Evolutionary conservation across 2,329 filamentous ascomycete genomes (phyloP).

Genomic region (Calonectria crousiana): DNA sequence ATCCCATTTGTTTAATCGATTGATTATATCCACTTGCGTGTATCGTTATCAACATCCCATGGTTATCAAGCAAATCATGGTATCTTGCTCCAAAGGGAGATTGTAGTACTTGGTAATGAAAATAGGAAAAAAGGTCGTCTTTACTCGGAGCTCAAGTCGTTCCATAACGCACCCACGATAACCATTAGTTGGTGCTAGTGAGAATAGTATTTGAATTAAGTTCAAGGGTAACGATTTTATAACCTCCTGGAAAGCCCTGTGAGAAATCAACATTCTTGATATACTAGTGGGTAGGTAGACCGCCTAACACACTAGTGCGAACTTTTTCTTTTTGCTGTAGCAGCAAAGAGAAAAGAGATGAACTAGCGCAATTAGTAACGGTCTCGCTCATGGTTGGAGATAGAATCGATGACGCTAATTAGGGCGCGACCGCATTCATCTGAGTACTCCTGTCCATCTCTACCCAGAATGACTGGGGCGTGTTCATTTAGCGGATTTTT

Average conservation of each 20-base stretch:
- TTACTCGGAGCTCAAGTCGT: no score
- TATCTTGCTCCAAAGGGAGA: not conserved
- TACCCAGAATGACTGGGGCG: not conserved
- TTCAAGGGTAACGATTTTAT: not conserved
- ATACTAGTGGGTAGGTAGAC: not conserved
- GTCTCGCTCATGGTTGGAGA: not conserved
- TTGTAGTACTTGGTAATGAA: not conserved
- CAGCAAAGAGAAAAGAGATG: not conserved
- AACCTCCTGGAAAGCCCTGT: not conserved
- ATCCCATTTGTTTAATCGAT: not conserved
- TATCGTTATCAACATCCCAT: not conserved
- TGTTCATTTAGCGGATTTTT: not conserved
- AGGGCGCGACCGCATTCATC: constrained; percentile 6
- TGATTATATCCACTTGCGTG: not conserved
- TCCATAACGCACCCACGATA: no score
- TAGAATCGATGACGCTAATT: not conserved
- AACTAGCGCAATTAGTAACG: constrained; percentile 3
- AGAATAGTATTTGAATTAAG: no score
- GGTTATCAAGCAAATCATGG: not conserved
- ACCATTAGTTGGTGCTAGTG: no score
- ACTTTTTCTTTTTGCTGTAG: not conserved
- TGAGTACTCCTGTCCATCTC: constrained; percentile 5
- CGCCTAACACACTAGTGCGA: not conserved
- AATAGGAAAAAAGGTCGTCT: not conserved
- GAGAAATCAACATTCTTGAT: not conserved